Conservation (phyloP, 192 early-diverging fungal genomes). For the Gaertneriomyces sp. region DNA sequence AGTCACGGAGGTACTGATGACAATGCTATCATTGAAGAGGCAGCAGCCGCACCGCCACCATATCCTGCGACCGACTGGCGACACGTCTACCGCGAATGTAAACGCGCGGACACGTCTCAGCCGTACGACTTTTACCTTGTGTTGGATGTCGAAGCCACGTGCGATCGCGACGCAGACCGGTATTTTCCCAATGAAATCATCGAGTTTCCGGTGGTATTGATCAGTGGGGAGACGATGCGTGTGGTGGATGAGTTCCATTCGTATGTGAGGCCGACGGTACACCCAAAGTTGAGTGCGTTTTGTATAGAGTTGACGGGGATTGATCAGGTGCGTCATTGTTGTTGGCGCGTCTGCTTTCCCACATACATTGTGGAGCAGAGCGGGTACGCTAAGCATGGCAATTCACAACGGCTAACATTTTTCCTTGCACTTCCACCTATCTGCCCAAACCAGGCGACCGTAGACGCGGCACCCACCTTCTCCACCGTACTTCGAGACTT, state of each 20-base stretch:
- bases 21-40: too few relatives aligned
- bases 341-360: too few relatives aligned
- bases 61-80: too few relatives aligned
- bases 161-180: constrained; percentile 51
- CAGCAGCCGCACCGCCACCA: too few relatives aligned
- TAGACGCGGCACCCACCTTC: constrained; percentile 51
- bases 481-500: constrained; percentile 48
- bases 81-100: too few relatives aligned
- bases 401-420: background rate
- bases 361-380: too few relatives aligned
- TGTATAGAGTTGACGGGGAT: constrained; percentile 80
- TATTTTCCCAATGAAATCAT: constrained; percentile 79
- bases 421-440: background rate
- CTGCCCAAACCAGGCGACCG: constrained; percentile 27
- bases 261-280: constrained; percentile 64
- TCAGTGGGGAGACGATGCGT: constrained; percentile 59
- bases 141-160: constrained; percentile 83
- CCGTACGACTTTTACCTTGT: constrained; percentile 66
- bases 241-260: constrained; percentile 69
- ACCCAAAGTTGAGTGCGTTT: constrained; percentile 69
- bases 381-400: too few relatives aligned
- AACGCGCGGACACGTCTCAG: constrained; percentile 16
- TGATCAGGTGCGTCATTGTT: constrained; percentile 51
- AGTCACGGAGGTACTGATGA: too few relatives aligned
- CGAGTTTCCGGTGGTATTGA: constrained; percentile 75